Evolutionary conservation across 2,329 filamentous ascomycete genomes (phyloP).

Genomic region (Gnomoniopsis smithogilvyi): DNA sequence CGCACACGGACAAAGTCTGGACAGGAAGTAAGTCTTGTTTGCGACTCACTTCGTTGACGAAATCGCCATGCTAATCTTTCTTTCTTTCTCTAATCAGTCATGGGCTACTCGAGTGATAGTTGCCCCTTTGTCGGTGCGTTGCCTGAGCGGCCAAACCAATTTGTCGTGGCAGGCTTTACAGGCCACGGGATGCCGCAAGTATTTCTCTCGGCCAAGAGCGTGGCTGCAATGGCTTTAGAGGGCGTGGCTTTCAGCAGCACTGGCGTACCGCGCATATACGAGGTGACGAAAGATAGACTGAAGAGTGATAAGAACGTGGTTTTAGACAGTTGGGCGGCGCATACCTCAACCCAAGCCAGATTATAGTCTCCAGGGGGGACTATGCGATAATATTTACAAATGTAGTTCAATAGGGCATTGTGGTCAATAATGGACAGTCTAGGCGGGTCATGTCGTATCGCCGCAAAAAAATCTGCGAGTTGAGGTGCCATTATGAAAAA

Average conservation of each 20-base stretch:
- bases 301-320: constrained; percentile 17
- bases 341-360: constrained; percentile 1
- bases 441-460: too few species aligned
- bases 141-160: constrained; percentile 36
- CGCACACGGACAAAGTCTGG: constrained; percentile 36
- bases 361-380: background rate
- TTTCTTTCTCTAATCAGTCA: constrained; percentile 32
- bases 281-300: constrained; percentile 29
- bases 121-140: constrained; percentile 42
- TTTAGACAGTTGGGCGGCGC: constrained; percentile 12
- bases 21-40: constrained; percentile 34
- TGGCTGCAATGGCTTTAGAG: constrained; percentile 37
- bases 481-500: too few species aligned
- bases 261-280: constrained; percentile 34
- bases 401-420: background rate
- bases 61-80: background rate
- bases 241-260: constrained; percentile 30
- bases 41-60: background rate
- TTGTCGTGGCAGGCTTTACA: constrained; percentile 46
- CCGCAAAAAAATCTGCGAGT: too few species aligned
- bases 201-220: constrained; percentile 35
- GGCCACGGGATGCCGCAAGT: constrained; percentile 50
- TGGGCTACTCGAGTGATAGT: constrained; percentile 39
- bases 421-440: background rate
- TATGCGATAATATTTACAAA: background rate